Conservation (phyloP, 2,329 filamentous ascomycete species). For the Talaromyces amestolkiae region DNA sequence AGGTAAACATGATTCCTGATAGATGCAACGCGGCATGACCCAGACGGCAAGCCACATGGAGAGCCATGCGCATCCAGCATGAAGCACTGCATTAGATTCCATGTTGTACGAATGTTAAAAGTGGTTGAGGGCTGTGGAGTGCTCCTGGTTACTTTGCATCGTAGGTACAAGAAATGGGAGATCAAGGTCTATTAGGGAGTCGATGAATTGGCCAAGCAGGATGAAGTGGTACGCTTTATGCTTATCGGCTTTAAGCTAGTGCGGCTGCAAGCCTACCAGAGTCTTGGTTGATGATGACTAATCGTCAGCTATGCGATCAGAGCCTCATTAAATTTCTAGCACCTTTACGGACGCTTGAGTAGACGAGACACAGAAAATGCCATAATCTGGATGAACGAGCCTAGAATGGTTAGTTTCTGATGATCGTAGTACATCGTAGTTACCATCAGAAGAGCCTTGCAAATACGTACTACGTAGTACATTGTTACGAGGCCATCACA, state of each 20-base stretch:
- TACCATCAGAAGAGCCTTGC: neutral
- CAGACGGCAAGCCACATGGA: neutral
- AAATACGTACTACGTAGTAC: neutral
- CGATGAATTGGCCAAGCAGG: no score
- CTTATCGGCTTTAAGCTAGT: slow-evolving; percentile 4
- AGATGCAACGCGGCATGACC: neutral
- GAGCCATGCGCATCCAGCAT: neutral
- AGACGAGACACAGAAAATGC: neutral
- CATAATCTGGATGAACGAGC: neutral
- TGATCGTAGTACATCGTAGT: neutral
- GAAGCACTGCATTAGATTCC: neutral
- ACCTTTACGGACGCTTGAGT: neutral
- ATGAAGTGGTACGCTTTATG: neutral
- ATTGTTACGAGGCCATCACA: neutral
- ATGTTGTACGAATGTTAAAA: neutral
- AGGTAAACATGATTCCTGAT: no score
- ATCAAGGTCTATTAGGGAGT: neutral
- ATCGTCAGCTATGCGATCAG: neutral
- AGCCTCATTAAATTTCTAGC: neutral
- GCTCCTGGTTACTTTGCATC: neutral
- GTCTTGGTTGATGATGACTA: neutral
- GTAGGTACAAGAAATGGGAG: neutral
- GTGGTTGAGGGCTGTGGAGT: neutral
- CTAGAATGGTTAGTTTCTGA: neutral
- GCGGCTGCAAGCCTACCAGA: neutral